These are phyloP conservation scores for Piromyces finnis DNA, from an alignment of 192 early-diverging fungal species.

Conservation along the genomic window DNA sequence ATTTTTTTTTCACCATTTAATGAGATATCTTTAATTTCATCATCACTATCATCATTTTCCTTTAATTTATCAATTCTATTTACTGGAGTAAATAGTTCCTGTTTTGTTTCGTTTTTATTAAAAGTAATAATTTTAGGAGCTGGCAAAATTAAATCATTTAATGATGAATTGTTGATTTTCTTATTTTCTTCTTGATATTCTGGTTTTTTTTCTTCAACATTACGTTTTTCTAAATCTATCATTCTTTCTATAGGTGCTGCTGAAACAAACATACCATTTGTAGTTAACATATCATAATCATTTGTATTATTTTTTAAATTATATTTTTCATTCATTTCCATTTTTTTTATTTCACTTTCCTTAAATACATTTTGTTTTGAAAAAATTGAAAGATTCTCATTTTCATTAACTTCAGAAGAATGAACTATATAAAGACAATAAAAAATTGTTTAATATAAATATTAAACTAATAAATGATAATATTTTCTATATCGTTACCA, in stretches of 20 bases:
- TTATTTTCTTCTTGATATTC: neutral
- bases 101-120: neutral
- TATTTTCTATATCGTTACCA: neutral
- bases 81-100: neutral
- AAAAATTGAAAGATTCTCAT: neutral
- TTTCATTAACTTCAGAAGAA: neutral
- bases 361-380: neutral
- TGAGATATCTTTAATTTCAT: neutral
- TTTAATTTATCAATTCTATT: neutral
- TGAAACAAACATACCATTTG: neutral
- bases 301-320: neutral
- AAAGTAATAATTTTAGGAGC: neutral
- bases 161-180: neutral
- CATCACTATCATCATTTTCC: neutral
- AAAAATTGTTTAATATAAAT: too few relatives aligned
- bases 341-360: neutral
- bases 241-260: neutral
- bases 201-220: neutral
- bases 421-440: neutral
- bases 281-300: neutral
- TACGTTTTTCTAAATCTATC: neutral
- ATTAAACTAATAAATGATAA: too few relatives aligned
- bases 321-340: neutral
- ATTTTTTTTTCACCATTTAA: neutral
- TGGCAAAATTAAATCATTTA: neutral